Percentiles rank a stretch among this genome's conserved stretches.
Evolutionary conservation across 192 early-diverging fungal species (phyloP).

Genomic region (Linnemannia schmuckeri): DNA sequence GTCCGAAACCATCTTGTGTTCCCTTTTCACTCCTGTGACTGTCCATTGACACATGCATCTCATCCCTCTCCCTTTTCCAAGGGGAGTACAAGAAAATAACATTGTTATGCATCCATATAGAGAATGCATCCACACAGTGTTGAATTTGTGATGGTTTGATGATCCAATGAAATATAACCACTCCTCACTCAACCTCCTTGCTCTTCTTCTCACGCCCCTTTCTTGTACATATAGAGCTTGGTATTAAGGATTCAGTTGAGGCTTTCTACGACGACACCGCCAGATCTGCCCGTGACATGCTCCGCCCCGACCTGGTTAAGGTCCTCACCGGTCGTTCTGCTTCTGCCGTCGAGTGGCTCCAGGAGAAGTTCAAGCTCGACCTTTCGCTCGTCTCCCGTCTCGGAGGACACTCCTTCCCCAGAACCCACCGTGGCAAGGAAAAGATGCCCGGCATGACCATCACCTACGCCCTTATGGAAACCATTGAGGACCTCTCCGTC

Average conservation of each 20-base stretch:
- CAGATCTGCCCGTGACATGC: slow-evolving; percentile 85
- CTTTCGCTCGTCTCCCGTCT: slow-evolving; percentile 90
- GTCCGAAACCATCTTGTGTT: neutral
- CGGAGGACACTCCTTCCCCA: slow-evolving; percentile 93
- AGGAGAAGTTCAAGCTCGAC: slow-evolving; percentile 90
- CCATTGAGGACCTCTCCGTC: slow-evolving; percentile 77
- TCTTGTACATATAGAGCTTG: slow-evolving; percentile 44
- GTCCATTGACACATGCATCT: slow-evolving; percentile 6
- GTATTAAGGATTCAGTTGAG: slow-evolving; percentile 85
- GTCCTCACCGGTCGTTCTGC: slow-evolving; percentile 90
- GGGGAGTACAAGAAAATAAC: neutral
- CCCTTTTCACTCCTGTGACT: neutral
- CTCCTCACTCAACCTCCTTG: neutral
- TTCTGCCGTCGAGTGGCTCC: slow-evolving; percentile 93
- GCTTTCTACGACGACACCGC: slow-evolving; percentile 91
- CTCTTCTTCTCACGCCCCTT: neutral
- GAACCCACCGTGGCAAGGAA: slow-evolving; percentile 93
- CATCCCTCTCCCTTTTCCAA: neutral
- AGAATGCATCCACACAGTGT: neutral
- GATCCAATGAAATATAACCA: neutral
- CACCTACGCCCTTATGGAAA: slow-evolving; percentile 90
- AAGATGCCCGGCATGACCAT: slow-evolving; percentile 95
- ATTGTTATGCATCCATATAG: neutral
- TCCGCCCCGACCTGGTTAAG: slow-evolving; percentile 83
- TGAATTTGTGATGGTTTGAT: neutral